phyloP scores from a whole-genome alignment of 805 yeast species.

The Priceomyces melissophilus region DNA sequence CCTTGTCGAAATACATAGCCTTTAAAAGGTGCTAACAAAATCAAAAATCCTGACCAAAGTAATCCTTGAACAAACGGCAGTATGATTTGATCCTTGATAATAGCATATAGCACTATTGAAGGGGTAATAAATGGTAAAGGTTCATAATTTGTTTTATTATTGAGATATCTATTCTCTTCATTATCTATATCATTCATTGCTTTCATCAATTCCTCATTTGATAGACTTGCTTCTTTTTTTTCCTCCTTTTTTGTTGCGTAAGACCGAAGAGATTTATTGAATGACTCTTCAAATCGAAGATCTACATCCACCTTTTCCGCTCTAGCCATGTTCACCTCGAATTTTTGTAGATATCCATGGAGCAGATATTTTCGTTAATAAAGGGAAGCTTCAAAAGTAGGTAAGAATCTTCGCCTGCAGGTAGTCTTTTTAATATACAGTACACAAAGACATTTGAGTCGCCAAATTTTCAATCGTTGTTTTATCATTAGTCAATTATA shows the following conservation, averaged over 20 bases:
- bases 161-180: conserved; percentile 10
- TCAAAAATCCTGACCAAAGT: conserved; percentile 39
- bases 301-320: conserved; percentile 44
- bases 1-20: conserved; percentile 1
- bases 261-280: conserved; percentile 31
- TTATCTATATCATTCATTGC: conserved; percentile 16
- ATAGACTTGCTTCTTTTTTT: conserved; percentile 5
- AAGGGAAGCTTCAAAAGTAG: too few species aligned
- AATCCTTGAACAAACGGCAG: conserved; percentile 56
- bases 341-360: too few species aligned
- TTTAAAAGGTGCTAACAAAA: conserved; percentile 13
- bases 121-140: conserved; percentile 43
- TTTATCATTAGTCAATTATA: neutral
- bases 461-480: neutral
- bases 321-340: too few species aligned
- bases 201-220: conserved; percentile 16
- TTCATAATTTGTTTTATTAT: conserved; percentile 2
- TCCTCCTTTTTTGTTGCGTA: conserved; percentile 20
- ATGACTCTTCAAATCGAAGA: conserved; percentile 62
- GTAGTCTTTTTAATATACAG: too few species aligned
- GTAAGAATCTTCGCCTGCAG: too few species aligned
- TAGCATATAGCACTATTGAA: conserved; percentile 43
- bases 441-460: neutral
- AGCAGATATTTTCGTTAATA: too few species aligned
- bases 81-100: conserved; percentile 48